phyloP scores from a whole-genome alignment of 352 stramenopile genomes.

The Globisporangium nagaii region DNA sequence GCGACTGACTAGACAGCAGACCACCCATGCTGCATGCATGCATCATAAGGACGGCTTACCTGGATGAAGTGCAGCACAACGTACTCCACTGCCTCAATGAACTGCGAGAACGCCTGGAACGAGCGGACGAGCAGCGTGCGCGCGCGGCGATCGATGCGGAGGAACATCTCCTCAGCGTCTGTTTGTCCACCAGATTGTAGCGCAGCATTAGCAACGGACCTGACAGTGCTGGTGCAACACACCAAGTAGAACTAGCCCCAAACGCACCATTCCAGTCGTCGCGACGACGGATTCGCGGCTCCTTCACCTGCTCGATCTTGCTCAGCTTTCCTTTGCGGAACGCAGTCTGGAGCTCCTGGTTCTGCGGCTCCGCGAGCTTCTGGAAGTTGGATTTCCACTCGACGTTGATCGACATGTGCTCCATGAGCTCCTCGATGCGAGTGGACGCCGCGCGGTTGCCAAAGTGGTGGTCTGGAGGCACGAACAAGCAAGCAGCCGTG shows the following conservation, averaged over 20 bases:
- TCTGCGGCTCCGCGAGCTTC: conserved; percentile 71
- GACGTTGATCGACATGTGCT: conserved; percentile 85
- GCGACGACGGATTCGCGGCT: conserved; percentile 39
- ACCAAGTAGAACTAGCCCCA: neutral
- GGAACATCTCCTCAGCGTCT: conserved; percentile 62
- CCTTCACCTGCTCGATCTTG: conserved; percentile 23
- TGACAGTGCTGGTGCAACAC: neutral
- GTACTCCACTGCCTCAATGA: conserved; percentile 77
- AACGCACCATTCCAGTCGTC: conserved; percentile 70
- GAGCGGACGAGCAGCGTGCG: conserved; percentile 64
- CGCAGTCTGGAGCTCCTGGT: conserved; percentile 62
- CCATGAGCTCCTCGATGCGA: conserved; percentile 77
- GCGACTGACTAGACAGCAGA: neutral
- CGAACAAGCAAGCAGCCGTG: neutral
- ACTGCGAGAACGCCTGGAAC: conserved; percentile 57
- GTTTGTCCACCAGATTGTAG: neutral
- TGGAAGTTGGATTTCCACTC: conserved; percentile 87
- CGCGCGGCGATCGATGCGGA: conserved; percentile 62
- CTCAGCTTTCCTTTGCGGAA: conserved; percentile 62
- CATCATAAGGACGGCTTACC: conserved; percentile 19
- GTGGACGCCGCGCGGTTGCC: conserved; percentile 69
- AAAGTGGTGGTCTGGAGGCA: conserved; percentile 67
- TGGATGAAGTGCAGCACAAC: conserved; percentile 79
- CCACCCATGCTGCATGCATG: neutral
- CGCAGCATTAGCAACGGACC: neutral